Base-by-base conservation (phyloP, 306 rosid genomes). In the Sesbania bispinosa region DNA sequence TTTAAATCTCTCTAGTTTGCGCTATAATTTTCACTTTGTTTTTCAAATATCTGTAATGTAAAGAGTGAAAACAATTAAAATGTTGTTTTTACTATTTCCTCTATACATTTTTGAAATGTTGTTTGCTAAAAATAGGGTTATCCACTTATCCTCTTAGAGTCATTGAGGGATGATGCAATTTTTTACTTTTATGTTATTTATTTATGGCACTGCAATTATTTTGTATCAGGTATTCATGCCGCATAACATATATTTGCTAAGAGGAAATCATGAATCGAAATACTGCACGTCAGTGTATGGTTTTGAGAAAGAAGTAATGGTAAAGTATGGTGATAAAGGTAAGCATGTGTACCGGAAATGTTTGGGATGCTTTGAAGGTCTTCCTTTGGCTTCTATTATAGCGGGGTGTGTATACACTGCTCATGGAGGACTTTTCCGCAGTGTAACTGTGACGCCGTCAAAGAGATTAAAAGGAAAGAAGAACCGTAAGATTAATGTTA, bases 251-350 rank as follows among this genome's bases (percentile, higher is more conserved):
- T 86, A 75, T 77, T 78, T 92, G 67, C 84, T 92, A 11, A 86
- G 97, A 35, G 97, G 97, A 51, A 92, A 89, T 75, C 97, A 92
- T 36, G 97, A 92, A 73, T 92, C 97, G 0, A 89, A 89, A 65
- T 92, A 92, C 62, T 92, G 97, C 77, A 92, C 97, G 1, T 92
- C 96, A n/a, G 92, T 86, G 24, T 92, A 92, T 81, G 96, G 97
- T 27, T 92, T 87, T 69, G 96, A 92, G 84, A 89, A 81, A 46
- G 97, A 92, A 77, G 92, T 92, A 16, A 43, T 92, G 77, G 75
- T 76, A n/a, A 92, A 92, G 69, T 92, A 84, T 51, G 80, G 92
- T 39, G 96, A 87, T 60, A 82, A 80, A 52, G 97, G 96, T 69
- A 89, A 86, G 81, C 97, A 92, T 74, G 97, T 74, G 33, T 89